phyloP scores from a whole-genome alignment of 306 rosid genomes.

The Acacia crassicarpa region DNA sequence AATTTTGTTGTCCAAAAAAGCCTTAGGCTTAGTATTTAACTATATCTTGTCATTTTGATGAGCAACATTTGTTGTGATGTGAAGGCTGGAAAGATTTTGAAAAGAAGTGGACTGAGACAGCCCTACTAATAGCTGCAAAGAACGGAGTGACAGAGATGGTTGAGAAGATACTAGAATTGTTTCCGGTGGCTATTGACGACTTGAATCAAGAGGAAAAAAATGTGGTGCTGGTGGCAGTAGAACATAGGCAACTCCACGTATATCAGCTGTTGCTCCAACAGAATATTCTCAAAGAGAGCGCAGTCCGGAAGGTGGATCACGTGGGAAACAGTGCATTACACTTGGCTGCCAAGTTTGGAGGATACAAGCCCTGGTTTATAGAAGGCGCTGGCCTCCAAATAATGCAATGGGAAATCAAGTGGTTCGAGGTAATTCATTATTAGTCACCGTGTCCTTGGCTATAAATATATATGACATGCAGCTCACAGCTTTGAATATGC shows the following conservation, averaged over 20 bases:
- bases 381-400: conserved; percentile 57
- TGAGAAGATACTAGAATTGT: conserved; percentile 38
- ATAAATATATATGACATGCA: background rate
- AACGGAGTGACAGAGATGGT: conserved; percentile 60
- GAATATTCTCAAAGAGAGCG: conserved; percentile 26
- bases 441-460: no score
- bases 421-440: conserved; percentile 46
- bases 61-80: no score
- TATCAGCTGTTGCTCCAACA: conserved; percentile 30
- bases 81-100: background rate
- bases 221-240: conserved; percentile 57
- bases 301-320: conserved; percentile 47
- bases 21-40: no score
- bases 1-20: no score
- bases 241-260: conserved; percentile 58
- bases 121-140: conserved; percentile 58
- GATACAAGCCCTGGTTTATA: conserved; percentile 52
- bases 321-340: conserved; percentile 64
- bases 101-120: conserved; percentile 31
- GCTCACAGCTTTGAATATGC: background rate
- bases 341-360: conserved; percentile 53
- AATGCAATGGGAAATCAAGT: conserved; percentile 72
- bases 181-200: conserved; percentile 59
- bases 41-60: no score
- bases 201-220: conserved; percentile 46